Conservation (phyloP, 352 stramenopile genomes). For the Phytophthora cryptogea region DNA sequence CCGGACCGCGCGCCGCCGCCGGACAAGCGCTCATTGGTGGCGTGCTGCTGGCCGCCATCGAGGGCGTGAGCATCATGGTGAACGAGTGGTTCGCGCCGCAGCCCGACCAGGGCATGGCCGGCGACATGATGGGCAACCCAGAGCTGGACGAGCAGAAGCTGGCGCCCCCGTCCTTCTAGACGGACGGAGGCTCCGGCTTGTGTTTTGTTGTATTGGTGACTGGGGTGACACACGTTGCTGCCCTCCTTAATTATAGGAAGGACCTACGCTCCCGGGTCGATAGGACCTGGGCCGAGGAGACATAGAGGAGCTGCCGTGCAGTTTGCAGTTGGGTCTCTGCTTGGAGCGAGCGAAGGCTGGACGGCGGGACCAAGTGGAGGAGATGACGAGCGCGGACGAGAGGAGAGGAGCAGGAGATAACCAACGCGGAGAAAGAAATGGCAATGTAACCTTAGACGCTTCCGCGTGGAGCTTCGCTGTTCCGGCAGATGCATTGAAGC, state of each 20-base stretch:
- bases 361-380: slow-evolving; percentile 20
- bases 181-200: slow-evolving; percentile 7
- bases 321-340: slow-evolving; percentile 1
- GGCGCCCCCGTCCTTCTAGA: slow-evolving; percentile 83
- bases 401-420: slow-evolving; percentile 28
- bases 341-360: slow-evolving; percentile 20
- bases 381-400: slow-evolving; percentile 7
- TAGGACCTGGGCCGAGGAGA: slow-evolving; percentile 36
- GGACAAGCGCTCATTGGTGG: slow-evolving; percentile 95
- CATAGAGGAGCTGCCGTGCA: slow-evolving; percentile 23
- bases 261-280: slow-evolving; percentile 29
- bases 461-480: slow-evolving; percentile 16
- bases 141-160: slow-evolving; percentile 86
- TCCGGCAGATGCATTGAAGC: neutral
- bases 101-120: slow-evolving; percentile 45
- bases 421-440: slow-evolving; percentile 28
- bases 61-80: slow-evolving; percentile 97
- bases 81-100: slow-evolving; percentile 84
- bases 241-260: slow-evolving; percentile 51
- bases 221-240: slow-evolving; percentile 33
- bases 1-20: slow-evolving; percentile 93
- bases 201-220: slow-evolving; percentile 32
- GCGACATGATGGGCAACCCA: slow-evolving; percentile 56
- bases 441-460: slow-evolving; percentile 50
- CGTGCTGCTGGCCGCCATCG: slow-evolving; percentile 96